These are phyloP conservation scores for Trypanosoma rangeli DNA, from an alignment of 208 protist species.

Conservation along the genomic window DNA sequence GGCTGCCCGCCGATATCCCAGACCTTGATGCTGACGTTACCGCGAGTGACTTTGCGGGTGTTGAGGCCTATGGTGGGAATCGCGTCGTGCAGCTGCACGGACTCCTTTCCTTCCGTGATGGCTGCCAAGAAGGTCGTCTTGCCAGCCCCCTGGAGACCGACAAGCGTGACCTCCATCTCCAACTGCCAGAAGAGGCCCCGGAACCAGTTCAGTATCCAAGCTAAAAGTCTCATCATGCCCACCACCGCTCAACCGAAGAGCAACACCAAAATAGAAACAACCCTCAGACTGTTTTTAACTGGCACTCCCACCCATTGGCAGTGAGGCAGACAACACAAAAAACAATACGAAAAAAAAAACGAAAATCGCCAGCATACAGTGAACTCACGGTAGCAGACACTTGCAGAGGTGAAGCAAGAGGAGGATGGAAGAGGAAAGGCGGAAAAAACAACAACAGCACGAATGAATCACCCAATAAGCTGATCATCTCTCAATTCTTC, in stretches of 20 bases:
- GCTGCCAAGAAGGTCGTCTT: constrained; percentile 93
- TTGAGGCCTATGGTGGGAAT: constrained; percentile 95
- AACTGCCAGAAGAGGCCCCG: constrained; percentile 91
- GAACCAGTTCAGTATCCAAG: constrained; percentile 24
- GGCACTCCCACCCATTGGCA: neutral
- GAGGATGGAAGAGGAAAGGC: neutral
- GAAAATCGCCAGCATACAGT: neutral
- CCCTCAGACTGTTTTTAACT: neutral
- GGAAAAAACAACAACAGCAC: constrained; percentile 14
- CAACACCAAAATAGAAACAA: constrained; percentile 1
- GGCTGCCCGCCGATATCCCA: constrained; percentile 95
- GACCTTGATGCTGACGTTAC: constrained; percentile 92
- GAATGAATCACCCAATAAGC: neutral
- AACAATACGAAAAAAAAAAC: neutral
- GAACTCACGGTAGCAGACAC: neutral
- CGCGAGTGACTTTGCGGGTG: constrained; percentile 90
- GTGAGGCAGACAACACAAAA: constrained; percentile 1
- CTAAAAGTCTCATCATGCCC: constrained; percentile 20
- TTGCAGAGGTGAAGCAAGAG: neutral
- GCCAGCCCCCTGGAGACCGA: constrained; percentile 92
- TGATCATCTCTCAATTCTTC: neutral
- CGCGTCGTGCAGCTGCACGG: constrained; percentile 53
- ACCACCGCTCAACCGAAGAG: neutral
- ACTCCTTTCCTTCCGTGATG: constrained; percentile 42
- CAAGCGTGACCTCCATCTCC: constrained; percentile 94